Conservation (phyloP, 805 yeast species). For the Metschnikowia kofuensis region DNA sequence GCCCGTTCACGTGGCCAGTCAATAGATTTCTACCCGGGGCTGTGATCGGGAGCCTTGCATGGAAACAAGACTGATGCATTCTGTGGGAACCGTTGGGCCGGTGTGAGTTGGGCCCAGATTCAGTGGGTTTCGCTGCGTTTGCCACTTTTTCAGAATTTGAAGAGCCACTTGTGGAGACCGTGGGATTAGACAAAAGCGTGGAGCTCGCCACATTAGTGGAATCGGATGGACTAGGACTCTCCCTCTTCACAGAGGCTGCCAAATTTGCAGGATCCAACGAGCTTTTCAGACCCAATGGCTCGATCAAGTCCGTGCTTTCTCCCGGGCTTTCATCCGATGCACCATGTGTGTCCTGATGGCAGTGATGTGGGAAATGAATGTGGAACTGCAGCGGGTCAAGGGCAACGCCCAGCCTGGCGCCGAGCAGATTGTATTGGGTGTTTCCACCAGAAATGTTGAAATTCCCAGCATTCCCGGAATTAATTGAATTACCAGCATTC, state of each 20-base stretch:
- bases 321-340: no score
- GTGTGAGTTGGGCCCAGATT: no score
- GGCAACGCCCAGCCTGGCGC: neutral
- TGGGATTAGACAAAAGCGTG: no score
- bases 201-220: no score
- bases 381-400: conserved; percentile 21
- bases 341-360: conserved; percentile 22
- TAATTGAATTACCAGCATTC: neutral
- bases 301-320: neutral
- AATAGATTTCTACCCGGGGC: neutral
- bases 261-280: no score
- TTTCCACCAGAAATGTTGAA: no score
- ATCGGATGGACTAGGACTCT: no score
- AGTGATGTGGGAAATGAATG: conserved; percentile 40
- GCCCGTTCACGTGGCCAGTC: neutral
- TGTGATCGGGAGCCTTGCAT: conserved; percentile 34
- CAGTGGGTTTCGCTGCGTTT: no score
- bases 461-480: neutral
- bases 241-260: no score
- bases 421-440: neutral
- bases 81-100: neutral
- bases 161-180: no score
- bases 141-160: no score
- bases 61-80: conserved; percentile 43
- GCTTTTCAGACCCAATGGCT: no score